A percentile compares a stretch with the other conserved stretches of the same genome.
phyloP scores from a whole-genome alignment of 225 moss, liverwort and hornwort species.

The Neckera pumila region DNA sequence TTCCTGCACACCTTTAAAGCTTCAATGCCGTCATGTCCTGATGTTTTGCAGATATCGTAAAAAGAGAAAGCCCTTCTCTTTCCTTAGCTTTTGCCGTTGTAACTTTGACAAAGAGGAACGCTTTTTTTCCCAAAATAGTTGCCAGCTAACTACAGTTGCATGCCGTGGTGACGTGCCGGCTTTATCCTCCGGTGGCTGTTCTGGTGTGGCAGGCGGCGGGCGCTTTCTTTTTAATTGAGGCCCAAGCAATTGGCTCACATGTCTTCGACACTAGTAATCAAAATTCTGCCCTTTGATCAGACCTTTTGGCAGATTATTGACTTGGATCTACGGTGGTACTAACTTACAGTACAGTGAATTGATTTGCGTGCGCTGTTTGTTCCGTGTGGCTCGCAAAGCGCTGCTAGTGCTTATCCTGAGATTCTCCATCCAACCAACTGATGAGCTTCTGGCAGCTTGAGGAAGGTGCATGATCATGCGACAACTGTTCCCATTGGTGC shows the following conservation, averaged over 20 bases:
- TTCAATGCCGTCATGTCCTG: neutral
- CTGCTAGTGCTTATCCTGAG: neutral
- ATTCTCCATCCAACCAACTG: neutral
- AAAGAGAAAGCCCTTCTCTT: neutral
- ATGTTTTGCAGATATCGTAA: neutral
- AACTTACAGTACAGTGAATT: neutral
- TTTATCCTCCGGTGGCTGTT: neutral
- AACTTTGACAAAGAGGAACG: neutral
- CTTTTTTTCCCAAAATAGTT: neutral
- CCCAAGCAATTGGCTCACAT: neutral
- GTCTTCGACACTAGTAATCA: neutral
- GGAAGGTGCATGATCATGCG: neutral
- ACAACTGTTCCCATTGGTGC: neutral
- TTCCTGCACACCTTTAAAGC: neutral
- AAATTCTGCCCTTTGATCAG: neutral
- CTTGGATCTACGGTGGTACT: neutral
- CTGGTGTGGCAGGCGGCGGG: neutral
- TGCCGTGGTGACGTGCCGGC: neutral
- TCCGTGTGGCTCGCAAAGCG: neutral
- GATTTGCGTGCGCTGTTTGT: neutral
- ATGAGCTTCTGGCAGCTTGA: neutral
- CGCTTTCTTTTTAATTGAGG: neutral
- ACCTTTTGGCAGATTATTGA: neutral
- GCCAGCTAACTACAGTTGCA: neutral
- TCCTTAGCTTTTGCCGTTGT: neutral